Conservation (phyloP, 2,329 filamentous ascomycete species). For the Monilinia vaccinii-corymbosi region DNA sequence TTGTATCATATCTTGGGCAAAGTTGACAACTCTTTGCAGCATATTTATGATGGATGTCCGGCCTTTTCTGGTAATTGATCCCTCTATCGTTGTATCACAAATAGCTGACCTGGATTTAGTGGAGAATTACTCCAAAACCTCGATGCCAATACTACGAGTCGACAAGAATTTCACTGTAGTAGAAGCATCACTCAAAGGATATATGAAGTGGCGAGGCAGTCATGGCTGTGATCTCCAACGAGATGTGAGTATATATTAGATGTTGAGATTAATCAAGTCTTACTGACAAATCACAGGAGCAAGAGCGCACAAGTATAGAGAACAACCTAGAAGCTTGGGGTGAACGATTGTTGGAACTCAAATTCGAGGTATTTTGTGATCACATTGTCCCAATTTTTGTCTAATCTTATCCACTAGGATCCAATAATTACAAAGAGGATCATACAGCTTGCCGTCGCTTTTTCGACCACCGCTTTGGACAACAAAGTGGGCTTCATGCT, state of each 20-base stretch:
- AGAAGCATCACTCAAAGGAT: conserved; percentile 81
- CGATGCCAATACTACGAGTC: conserved; percentile 64
- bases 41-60: conserved; percentile 63
- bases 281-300: conserved; percentile 30
- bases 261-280: conserved; percentile 10
- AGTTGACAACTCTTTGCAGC: conserved; percentile 64
- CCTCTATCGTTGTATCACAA: conserved; percentile 3
- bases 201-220: conserved; percentile 62
- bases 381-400: background rate
- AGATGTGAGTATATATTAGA: conserved; percentile 19
- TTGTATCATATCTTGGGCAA: conserved; percentile 78
- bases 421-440: conserved; percentile 75
- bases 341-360: conserved; percentile 57
- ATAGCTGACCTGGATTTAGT: conserved; percentile 27
- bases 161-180: conserved; percentile 88
- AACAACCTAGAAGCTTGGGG: conserved; percentile 64
- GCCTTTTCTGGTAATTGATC: conserved; percentile 51
- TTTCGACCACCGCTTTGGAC: conserved; percentile 72
- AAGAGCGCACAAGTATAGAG: conserved; percentile 48
- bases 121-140: conserved; percentile 57
- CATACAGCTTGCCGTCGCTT: conserved; percentile 73
- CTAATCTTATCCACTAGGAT: conserved; percentile 38
- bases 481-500: conserved; percentile 74
- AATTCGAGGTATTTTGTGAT: conserved; percentile 43
- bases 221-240: conserved; percentile 43